phyloP scores from a whole-genome alignment of 768 basidiomycete genomes.

The Lentinus brumalis region DNA sequence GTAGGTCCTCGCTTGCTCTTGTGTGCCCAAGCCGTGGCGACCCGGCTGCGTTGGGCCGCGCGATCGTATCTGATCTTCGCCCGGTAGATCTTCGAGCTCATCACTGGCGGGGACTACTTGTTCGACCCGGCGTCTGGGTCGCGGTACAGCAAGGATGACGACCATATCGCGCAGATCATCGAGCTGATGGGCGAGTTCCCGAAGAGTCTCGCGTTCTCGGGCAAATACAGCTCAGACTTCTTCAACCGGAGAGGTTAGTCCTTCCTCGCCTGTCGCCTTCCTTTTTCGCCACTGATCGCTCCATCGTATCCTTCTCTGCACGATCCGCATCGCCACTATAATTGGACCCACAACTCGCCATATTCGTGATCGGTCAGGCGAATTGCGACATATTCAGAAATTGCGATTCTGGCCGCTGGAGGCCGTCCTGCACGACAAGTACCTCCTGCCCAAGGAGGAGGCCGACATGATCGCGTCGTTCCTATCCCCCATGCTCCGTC shows the following conservation, averaged over 20 bases:
- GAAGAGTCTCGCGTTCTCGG: constrained; percentile 77
- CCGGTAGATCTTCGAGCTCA: constrained; percentile 85
- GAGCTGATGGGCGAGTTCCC: constrained; percentile 94
- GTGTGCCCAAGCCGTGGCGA: background rate
- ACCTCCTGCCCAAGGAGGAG: constrained; percentile 83
- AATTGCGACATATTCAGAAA: constrained; percentile 93
- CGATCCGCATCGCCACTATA: background rate
- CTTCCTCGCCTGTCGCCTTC: background rate
- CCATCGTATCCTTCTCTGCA: background rate
- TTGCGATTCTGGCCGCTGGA: constrained; percentile 90
- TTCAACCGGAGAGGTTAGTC: constrained; percentile 91
- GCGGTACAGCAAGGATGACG: constrained; percentile 94
- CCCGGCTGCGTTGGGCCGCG: background rate
- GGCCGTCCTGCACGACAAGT: constrained; percentile 89
- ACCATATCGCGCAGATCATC: constrained; percentile 97
- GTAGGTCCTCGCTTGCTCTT: constrained; percentile 47
- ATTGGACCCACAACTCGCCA: background rate
- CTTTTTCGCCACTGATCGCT: background rate
- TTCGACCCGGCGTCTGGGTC: constrained; percentile 96
- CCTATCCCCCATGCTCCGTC: constrained; percentile 85
- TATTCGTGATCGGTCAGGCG: constrained; percentile 43
- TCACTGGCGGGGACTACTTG: constrained; percentile 96
- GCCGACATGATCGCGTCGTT: constrained; percentile 82
- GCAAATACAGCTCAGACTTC: constrained; percentile 93
- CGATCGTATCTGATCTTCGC: constrained; percentile 8